These are phyloP conservation scores for Arabidopsis lyrata DNA, from an alignment of 441 rosid genomes.

Conservation along the genomic window DNA sequence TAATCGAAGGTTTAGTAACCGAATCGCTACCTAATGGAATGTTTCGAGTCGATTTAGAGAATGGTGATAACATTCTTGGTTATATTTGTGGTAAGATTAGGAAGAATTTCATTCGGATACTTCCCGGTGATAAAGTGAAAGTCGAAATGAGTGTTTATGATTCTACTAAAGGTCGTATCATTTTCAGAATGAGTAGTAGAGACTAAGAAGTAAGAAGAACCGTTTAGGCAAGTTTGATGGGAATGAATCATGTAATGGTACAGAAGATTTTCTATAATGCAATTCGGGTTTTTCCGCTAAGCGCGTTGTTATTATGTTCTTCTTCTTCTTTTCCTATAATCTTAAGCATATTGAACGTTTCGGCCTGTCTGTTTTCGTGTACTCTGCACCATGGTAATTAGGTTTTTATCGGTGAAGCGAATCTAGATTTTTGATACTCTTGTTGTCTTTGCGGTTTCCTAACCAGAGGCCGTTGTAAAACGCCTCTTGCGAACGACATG, in stretches of 20 bases:
- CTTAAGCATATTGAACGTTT: conserved; percentile 9
- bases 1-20: conserved; percentile 71
- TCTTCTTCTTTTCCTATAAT: background rate
- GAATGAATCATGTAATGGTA: conserved; percentile 29
- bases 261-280: conserved; percentile 8
- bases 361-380: background rate
- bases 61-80: conserved; percentile 73
- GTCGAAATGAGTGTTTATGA: conserved; percentile 90
- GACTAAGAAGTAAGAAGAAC: conserved; percentile 22
- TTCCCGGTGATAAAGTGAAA: conserved; percentile 87
- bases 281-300: background rate
- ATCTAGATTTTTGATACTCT: background rate
- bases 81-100: conserved; percentile 88
- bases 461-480: background rate
- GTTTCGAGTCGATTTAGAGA: conserved; percentile 83
- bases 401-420: background rate
- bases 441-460: conserved; percentile 2
- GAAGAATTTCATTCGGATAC: conserved; percentile 76
- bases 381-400: background rate
- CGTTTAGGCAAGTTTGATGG: conserved; percentile 33
- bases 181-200: conserved; percentile 57
- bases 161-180: conserved; percentile 77
- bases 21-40: conserved; percentile 92
- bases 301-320: background rate
- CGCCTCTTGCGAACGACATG: background rate